Evolutionary conservation across 768 basidiomycete species (phyloP), one percentile per base, ranked within the genome.

Genomic region (Omphalotus guepiniiformis): DNA sequence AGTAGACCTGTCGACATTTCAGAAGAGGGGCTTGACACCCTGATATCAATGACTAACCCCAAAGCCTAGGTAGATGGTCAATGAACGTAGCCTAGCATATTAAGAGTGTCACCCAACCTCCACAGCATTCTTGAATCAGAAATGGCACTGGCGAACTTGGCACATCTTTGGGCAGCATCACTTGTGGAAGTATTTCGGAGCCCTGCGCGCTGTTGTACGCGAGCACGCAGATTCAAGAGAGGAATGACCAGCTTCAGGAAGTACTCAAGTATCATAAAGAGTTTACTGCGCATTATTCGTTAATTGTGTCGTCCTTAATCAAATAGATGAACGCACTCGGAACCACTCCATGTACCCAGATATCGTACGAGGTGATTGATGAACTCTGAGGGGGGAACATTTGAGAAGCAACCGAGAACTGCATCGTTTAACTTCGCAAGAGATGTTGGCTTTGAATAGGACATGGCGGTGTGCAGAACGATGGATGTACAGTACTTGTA

Each of bases 291-390:
- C 3, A 18, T 12, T n/a, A 37, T 46, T 28, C 15, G 40, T 46
- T 47, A 39, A 25, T 27, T 25, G 45, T 29, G 50, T 42, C 23
- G 34, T 41, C n/a, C 12, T 21, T 27, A 16, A 15, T 32, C 45
- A 39, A 32, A 18, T 37, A 38, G 30, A 37, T 35, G 30, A 37
- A 80, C 80, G 63, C 70, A 90, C 89, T 93, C 90, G 78, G 79
- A 88, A 22, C 89, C 89, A 61, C 80, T 84, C 86, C 87, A 91
- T 56, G 88, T 88, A 47, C 84, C 81, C 43, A 92, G 70, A 59
- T 80, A 90, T 57, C 86, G 72, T 30, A 88, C 73, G 7, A 88
- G 70, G 63, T 89, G 88, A 56, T 89, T 74, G 36, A 92, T 62
- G 4, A 74, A 79, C 52, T 81, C 72, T 6, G 84, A 85, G 1